Evolutionary conservation across 768 basidiomycete species (phyloP), one percentile per base, ranked within the genome.

Genomic region (Amanita thiersii): DNA sequence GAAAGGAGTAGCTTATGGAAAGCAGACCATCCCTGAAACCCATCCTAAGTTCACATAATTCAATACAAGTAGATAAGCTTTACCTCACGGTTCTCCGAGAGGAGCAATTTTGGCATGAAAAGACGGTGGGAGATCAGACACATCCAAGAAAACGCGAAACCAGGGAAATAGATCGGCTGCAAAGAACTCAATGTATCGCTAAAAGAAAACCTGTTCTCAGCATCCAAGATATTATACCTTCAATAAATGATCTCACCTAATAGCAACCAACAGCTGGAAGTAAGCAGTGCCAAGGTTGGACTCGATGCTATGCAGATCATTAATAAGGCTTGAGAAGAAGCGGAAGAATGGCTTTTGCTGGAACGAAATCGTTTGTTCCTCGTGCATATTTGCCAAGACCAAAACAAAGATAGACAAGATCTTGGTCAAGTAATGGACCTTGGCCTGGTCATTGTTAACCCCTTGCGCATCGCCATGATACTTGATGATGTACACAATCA

Each of bases 141-240:
- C 73, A 97, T 81, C 94, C 94, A 99, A 11, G 92, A 94, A 64
- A 98, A 99, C 1, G 93, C 86, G 60, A 99, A 99, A 6, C 92
- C 89, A 12, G 96, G 96, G 69, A 97, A 98, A 63, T 89, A 91
- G 4, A 83, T 84, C 5, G 96, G 96, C 57, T 98, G 94, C 45
- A 96, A 67, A 32, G 93, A 96, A 58, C 91, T 94, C 59, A 97
- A 81, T 2, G 90, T 90, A 56, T 97, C 93, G 56, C 93, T 94
- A 47, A 18, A 44, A 37, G 20, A 44, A 33, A n/a, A 31, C 44
- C 44, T 59, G 21, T 55, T 43, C 21, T 17, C 47, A 21, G 37
- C 42, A 24, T 6, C 32, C 41, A 33, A 45, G 38, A 45, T 39
- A 4, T 19, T 20, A 17, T 36, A 19, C 15, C n/a, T 21, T 11